Conservation (phyloP, 2,329 filamentous ascomycete species). For the Diplodia seriata region DNA sequence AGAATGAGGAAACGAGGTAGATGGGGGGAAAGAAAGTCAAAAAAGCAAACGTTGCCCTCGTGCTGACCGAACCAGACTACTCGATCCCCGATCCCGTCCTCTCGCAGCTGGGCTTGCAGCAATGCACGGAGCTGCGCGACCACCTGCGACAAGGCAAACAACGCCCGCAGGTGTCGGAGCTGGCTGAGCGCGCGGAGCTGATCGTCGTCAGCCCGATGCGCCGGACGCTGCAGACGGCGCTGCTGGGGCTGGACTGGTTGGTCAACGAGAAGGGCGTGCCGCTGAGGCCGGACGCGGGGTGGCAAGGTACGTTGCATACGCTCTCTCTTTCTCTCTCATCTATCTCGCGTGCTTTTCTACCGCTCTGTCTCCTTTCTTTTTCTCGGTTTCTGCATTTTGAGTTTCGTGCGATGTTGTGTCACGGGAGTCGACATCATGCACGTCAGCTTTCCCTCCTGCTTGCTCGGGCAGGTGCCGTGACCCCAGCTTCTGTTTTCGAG, state of each 20-base stretch:
- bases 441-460: neutral
- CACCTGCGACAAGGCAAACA: slow-evolving; percentile 43
- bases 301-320: slow-evolving; percentile 62
- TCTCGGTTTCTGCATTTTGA: neutral
- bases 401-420: neutral
- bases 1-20: neutral
- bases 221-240: slow-evolving; percentile 69
- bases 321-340: slow-evolving; percentile 5
- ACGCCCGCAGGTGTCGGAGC: slow-evolving; percentile 36
- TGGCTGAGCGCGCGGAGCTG: slow-evolving; percentile 56
- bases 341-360: neutral
- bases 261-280: slow-evolving; percentile 59
- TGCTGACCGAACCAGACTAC: slow-evolving; percentile 41
- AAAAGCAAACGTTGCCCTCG: neutral
- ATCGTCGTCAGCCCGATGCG: slow-evolving; percentile 71
- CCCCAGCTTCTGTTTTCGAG: neutral
- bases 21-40: neutral
- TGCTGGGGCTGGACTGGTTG: slow-evolving; percentile 65
- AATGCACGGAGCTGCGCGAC: slow-evolving; percentile 50
- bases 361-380: neutral
- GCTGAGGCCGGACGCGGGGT: slow-evolving; percentile 65
- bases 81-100: slow-evolving; percentile 52
- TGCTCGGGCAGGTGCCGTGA: neutral
- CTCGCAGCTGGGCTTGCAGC: slow-evolving; percentile 50
- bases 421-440: neutral